These are phyloP conservation scores for Leccinum imitatum DNA, from an alignment of 768 basidiomycete genomes.

Conservation along the genomic window DNA sequence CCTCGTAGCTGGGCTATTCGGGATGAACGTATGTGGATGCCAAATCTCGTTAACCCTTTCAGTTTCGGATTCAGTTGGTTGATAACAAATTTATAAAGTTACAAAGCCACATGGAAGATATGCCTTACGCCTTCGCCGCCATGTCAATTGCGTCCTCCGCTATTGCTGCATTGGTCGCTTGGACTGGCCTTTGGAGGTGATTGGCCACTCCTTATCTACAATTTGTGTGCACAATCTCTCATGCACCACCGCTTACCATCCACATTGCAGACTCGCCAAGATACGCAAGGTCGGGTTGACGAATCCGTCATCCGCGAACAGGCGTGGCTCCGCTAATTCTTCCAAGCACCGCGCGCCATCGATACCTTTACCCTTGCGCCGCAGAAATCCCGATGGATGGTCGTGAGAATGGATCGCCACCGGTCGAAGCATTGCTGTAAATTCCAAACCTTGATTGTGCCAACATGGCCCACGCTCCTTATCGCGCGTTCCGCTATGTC, in stretches of 20 bases:
- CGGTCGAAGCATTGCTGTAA: background rate
- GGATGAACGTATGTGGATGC: constrained; percentile 84
- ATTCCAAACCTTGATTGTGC: background rate
- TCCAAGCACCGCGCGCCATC: constrained; percentile 24
- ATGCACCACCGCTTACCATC: background rate
- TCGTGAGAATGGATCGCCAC: constrained; percentile 28
- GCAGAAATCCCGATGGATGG: constrained; percentile 41
- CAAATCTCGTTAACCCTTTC: constrained; percentile 13
- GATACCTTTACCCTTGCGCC: constrained; percentile 43
- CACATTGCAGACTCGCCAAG: constrained; percentile 38
- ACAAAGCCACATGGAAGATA: constrained; percentile 68
- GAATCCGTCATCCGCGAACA: constrained; percentile 25
- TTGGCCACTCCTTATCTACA: constrained; percentile 11
- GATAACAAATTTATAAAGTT: constrained; percentile 48
- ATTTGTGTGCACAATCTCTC: constrained; percentile 13
- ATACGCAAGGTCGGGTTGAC: constrained; percentile 46
- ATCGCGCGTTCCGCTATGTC: constrained; percentile 7
- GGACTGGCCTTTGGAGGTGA: constrained; percentile 64
- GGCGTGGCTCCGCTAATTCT: constrained; percentile 11
- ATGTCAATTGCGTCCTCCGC: constrained; percentile 60
- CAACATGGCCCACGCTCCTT: constrained; percentile 5
- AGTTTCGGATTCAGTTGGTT: constrained; percentile 22
- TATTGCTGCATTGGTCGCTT: constrained; percentile 61
- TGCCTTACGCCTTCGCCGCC: constrained; percentile 70
- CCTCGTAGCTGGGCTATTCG: constrained; percentile 86